phyloP scores from a whole-genome alignment of 2,329 filamentous ascomycete species.

The Aspergillus puulaauensis region DNA sequence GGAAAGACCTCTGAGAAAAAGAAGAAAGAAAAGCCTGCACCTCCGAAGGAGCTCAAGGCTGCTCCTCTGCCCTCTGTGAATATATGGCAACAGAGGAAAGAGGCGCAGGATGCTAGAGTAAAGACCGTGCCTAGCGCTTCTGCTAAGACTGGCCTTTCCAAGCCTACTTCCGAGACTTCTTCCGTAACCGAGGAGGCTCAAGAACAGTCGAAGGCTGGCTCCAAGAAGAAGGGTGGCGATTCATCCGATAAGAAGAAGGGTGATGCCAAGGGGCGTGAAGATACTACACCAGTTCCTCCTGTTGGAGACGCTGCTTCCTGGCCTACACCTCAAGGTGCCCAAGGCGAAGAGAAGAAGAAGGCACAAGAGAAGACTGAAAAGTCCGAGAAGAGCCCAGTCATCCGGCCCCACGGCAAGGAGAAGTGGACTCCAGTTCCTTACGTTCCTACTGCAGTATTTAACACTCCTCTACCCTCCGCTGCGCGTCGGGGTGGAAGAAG shows the following conservation, averaged over 20 bases:
- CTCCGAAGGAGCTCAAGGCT: conserved; percentile 67
- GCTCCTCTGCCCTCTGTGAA: conserved; percentile 84
- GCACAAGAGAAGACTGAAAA: conserved; percentile 60
- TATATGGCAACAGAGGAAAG: conserved; percentile 78
- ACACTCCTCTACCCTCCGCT: conserved; percentile 66
- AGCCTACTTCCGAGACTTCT: conserved; percentile 24
- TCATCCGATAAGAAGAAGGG: conserved; percentile 33
- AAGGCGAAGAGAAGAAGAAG: conserved; percentile 75
- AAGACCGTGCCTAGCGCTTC: conserved; percentile 38
- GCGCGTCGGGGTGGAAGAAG: conserved; percentile 56
- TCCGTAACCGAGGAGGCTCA: conserved; percentile 38
- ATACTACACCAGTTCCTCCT: conserved; percentile 55
- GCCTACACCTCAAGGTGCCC: conserved; percentile 83
- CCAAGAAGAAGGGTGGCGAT: conserved; percentile 43
- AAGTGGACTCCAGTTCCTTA: conserved; percentile 85
- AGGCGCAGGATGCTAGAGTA: conserved; percentile 58
- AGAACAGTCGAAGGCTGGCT: conserved; percentile 37
- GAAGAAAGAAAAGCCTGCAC: conserved; percentile 61
- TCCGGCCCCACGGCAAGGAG: conserved; percentile 66
- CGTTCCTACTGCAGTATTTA: conserved; percentile 80
- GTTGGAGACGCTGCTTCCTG: conserved; percentile 77
- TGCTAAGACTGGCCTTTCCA: conserved; percentile 24
- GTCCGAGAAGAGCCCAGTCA: conserved; percentile 57
- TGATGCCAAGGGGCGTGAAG: conserved; percentile 44
- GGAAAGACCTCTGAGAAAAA: conserved; percentile 61